Evolutionary conservation across 2,329 filamentous ascomycete genomes (phyloP).

Genomic region (Diaporthe destruens): DNA sequence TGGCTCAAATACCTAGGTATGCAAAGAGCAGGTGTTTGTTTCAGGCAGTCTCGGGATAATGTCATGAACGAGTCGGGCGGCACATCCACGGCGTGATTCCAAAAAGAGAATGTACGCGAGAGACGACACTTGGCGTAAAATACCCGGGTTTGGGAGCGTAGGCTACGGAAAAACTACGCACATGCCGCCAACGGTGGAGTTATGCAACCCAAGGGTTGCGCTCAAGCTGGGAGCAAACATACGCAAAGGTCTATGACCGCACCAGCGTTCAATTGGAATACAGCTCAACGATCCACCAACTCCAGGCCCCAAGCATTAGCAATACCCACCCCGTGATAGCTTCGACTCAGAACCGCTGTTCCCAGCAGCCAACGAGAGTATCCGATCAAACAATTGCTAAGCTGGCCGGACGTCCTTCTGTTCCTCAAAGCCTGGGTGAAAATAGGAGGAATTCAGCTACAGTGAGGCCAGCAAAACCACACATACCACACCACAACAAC

Average conservation of each 20-base stretch:
- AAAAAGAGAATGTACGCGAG: neutral
- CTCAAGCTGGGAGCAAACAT: conserved; percentile 1
- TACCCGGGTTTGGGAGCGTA: neutral
- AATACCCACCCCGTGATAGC: conserved; percentile 25
- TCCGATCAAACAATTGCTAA: neutral
- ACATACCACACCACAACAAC: neutral
- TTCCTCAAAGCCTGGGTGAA: neutral
- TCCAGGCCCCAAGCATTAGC: neutral
- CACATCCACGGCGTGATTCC: neutral
- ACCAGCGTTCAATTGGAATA: neutral
- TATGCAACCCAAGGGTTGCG: neutral
- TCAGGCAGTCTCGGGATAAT: neutral
- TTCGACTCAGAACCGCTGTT: conserved; percentile 6
- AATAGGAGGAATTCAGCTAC: neutral
- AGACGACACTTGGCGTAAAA: neutral
- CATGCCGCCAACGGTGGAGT: neutral
- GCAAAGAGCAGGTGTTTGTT: neutral
- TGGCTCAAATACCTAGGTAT: conserved; percentile 42
- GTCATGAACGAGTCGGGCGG: too few relatives aligned
- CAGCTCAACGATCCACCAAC: neutral
- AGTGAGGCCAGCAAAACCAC: neutral
- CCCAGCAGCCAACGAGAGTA: neutral
- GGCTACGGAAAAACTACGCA: neutral
- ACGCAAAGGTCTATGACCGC: conserved; percentile 27
- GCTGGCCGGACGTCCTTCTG: neutral